These are phyloP conservation scores for Monosporascus sp. DNA, from an alignment of 2,329 filamentous ascomycete genomes.

Conservation along the genomic window DNA sequence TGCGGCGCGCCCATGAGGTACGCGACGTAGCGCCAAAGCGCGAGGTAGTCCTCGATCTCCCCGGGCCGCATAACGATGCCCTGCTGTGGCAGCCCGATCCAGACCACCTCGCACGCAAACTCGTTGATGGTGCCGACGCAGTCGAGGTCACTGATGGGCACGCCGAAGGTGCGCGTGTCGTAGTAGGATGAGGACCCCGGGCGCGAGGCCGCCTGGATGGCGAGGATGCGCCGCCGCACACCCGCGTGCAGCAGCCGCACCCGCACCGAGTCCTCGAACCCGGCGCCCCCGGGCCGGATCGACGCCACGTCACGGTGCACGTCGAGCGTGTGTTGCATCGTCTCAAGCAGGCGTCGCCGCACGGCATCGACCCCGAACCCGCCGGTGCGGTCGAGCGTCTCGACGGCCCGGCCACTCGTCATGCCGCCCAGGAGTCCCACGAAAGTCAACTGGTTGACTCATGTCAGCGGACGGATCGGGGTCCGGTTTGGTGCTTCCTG, in stretches of 20 bases:
- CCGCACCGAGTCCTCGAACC: conserved; percentile 59
- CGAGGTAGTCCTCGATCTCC: conserved; percentile 66
- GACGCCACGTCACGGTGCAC: conserved; percentile 60
- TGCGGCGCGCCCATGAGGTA: conserved; percentile 67
- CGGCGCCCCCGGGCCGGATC: conserved; percentile 64
- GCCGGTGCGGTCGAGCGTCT: conserved; percentile 69
- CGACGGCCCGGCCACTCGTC: conserved; percentile 68
- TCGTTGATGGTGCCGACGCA: conserved; percentile 65
- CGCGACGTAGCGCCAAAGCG: conserved; percentile 71
- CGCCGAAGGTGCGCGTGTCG: conserved; percentile 50
- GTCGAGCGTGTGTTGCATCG: conserved; percentile 70
- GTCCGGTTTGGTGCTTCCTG: too few species aligned
- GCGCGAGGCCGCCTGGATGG: conserved; percentile 49
- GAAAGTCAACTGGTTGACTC: conserved; percentile 40
- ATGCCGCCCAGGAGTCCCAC: conserved; percentile 62
- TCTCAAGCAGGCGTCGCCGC: conserved; percentile 59
- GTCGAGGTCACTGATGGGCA: conserved; percentile 74
- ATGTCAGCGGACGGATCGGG: too few species aligned
- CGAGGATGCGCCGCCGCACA: conserved; percentile 56
- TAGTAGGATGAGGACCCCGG: conserved; percentile 49
- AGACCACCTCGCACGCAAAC: conserved; percentile 66
- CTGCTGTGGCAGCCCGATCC: conserved; percentile 62
- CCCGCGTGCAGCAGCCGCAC: conserved; percentile 66
- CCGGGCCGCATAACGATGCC: conserved; percentile 59
- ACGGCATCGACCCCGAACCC: conserved; percentile 68